Evolutionary conservation across 73 alveolate genomes (phyloP).

Genomic region (Uronychia binucleata): DNA sequence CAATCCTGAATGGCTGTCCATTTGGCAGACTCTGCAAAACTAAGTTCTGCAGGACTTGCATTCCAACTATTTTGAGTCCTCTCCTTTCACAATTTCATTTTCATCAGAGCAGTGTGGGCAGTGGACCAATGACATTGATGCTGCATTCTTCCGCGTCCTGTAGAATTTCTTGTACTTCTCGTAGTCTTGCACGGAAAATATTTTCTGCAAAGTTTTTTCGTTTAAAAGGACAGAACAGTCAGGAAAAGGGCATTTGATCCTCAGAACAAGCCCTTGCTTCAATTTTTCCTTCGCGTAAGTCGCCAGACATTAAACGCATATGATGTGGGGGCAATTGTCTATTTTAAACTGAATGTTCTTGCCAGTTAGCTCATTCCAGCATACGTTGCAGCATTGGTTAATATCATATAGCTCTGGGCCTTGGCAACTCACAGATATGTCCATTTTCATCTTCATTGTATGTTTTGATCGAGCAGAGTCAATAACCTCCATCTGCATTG

Average conservation of each 20-base stretch:
- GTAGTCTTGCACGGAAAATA: not conserved
- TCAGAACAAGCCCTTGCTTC: not conserved
- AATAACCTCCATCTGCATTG: too few species aligned
- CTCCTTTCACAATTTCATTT: not conserved
- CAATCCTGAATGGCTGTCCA: not conserved
- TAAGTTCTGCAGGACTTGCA: not conserved
- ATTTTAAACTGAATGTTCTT: not conserved
- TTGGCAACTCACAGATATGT: too few species aligned
- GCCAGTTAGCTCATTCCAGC: not conserved
- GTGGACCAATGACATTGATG: not conserved
- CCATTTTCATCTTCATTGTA: too few species aligned
- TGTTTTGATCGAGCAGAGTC: too few species aligned
- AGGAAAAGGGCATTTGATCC: not conserved
- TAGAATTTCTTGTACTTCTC: not conserved
- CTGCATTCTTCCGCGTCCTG: not conserved
- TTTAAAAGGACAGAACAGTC: not conserved
- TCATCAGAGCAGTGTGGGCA: not conserved
- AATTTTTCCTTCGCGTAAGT: not conserved
- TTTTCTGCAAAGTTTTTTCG: not conserved
- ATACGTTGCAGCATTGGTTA: not conserved
- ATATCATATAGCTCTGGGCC: too few species aligned
- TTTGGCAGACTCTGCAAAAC: not conserved
- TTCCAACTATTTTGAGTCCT: not conserved
- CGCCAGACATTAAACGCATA: not conserved
- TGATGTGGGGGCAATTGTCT: not conserved